Conservation (phyloP, 31 red algal genomes). For the Asparagopsis taxiformis region DNA sequence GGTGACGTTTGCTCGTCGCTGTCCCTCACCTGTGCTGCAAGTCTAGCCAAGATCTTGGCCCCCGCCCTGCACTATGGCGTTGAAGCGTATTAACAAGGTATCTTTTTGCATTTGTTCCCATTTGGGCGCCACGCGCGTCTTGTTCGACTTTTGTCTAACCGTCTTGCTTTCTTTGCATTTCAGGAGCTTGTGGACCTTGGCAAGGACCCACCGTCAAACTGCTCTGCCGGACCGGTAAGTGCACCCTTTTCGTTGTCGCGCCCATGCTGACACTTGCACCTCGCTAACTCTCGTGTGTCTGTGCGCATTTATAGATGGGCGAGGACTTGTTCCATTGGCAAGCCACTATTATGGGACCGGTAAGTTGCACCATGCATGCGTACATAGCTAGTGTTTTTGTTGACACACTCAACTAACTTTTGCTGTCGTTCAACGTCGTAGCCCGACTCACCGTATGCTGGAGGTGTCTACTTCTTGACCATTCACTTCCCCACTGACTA, state of each 20-base stretch:
- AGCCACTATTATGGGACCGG: conserved; percentile 99
- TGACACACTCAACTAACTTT: not conserved
- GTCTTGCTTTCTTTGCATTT: conserved; percentile 6
- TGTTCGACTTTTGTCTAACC: not conserved
- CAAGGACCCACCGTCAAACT: conserved; percentile 98
- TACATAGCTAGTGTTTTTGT: conserved; percentile 1
- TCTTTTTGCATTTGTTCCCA: conserved; percentile 2
- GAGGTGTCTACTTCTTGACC: conserved; percentile 95
- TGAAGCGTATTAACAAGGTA: conserved; percentile 73
- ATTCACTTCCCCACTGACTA: conserved; percentile 99
- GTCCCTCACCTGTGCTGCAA: no score
- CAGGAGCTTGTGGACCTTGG: conserved; percentile 96
- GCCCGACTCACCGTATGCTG: conserved; percentile 96
- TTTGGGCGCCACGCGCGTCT: not conserved
- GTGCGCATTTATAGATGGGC: conserved; percentile 62
- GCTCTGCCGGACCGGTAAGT: conserved; percentile 89
- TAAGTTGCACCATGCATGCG: conserved; percentile 45
- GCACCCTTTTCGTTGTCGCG: no score
- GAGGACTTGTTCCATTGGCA: conserved; percentile 99
- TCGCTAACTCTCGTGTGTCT: no score
- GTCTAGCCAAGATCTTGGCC: no score
- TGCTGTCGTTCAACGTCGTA: conserved; percentile 1
- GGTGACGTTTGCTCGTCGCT: no score
- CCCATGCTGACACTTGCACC: not conserved
- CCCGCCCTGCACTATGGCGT: no score